A percentile compares a stretch with the other conserved stretches of the same genome.
phyloP scores from a whole-genome alignment of 768 basidiomycete species.

The Solioccasus polychromus region DNA sequence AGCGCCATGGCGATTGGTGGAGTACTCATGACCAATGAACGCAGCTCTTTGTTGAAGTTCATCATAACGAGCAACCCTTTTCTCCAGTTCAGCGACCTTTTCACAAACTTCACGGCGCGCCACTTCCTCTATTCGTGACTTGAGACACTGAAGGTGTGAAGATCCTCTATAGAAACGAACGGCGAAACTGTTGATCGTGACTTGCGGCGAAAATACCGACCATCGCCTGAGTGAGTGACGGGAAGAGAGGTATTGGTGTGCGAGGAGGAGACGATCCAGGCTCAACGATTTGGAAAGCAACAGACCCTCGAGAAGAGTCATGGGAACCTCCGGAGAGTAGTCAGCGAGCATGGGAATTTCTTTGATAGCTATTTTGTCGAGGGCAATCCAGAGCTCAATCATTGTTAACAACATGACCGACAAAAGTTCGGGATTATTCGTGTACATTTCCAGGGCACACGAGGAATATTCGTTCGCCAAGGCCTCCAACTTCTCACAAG shows the following conservation, averaged over 20 bases:
- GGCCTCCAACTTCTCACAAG: constrained; percentile 19
- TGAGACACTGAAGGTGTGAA: constrained; percentile 21
- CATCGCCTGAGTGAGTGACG: constrained; percentile 25
- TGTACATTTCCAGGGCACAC: constrained; percentile 26
- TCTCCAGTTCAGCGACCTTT: constrained; percentile 30
- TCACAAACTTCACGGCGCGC: constrained; percentile 19
- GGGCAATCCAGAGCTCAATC: constrained; percentile 37
- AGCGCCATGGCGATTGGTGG: neutral
- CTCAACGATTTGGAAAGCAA: constrained; percentile 27
- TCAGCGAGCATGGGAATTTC: constrained; percentile 27
- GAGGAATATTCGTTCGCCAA: constrained; percentile 29
- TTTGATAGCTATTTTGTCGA: constrained; percentile 26
- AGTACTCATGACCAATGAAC: constrained; percentile 5
- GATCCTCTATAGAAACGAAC: constrained; percentile 36
- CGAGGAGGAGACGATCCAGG: constrained; percentile 26
- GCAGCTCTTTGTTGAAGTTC: constrained; percentile 11
- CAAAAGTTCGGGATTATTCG: constrained; percentile 35
- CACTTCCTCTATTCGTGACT: constrained; percentile 26
- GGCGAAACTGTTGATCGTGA: constrained; percentile 25
- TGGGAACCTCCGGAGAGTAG: constrained; percentile 35
- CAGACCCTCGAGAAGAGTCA: constrained; percentile 22
- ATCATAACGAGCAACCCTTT: constrained; percentile 20
- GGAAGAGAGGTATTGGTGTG: constrained; percentile 31
- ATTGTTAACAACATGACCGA: constrained; percentile 43
- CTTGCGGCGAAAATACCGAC: constrained; percentile 34